Conservation (phyloP, 31 red algal genomes). For the Asparagopsis taxiformis region DNA sequence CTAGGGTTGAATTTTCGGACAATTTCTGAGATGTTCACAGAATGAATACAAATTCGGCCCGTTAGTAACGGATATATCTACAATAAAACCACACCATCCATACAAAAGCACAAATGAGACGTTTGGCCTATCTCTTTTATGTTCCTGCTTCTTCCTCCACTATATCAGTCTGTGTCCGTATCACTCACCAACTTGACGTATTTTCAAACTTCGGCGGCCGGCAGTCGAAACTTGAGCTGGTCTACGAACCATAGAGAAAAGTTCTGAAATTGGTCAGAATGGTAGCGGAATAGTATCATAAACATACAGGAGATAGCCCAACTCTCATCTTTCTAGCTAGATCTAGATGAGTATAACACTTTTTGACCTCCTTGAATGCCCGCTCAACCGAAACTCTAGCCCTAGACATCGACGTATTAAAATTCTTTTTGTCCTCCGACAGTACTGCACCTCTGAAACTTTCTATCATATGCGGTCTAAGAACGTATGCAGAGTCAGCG, state of each 20-base stretch:
- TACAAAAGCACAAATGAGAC: no score
- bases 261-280: neutral
- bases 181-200: no score
- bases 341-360: neutral
- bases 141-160: no score
- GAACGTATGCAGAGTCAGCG: slow-evolving; percentile 5
- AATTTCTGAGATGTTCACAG: no score
- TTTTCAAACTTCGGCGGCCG: neutral
- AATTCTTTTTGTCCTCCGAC: neutral
- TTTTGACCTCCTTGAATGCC: neutral
- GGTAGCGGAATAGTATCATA: neutral
- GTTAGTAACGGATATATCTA: no score
- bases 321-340: neutral
- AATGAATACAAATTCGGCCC: no score
- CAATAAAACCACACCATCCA: no score
- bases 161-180: no score
- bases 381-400: neutral
- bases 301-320: neutral
- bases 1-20: no score
- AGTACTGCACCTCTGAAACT: neutral
- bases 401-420: neutral
- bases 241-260: neutral
- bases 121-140: no score
- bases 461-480: neutral
- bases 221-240: neutral